phyloP scores from a whole-genome alignment of 2,329 filamentous ascomycete genomes.

The Karstenula rhodostoma region DNA sequence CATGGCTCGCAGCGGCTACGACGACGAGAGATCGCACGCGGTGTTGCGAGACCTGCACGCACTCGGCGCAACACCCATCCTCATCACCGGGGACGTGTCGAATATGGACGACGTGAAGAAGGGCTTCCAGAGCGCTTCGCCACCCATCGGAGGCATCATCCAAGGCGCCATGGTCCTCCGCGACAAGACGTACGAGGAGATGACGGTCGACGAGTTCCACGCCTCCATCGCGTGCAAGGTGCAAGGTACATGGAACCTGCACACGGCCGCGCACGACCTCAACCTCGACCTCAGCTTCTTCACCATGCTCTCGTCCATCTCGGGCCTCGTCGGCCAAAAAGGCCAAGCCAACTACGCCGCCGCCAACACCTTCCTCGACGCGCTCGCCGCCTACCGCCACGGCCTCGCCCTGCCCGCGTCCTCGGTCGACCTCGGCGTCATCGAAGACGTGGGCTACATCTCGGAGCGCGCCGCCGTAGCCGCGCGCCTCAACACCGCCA shows the following conservation, averaged over 20 bases:
- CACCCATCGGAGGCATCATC: conserved; percentile 33
- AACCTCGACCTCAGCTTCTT: conserved; percentile 23
- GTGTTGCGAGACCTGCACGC: not conserved
- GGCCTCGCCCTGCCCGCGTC: not conserved
- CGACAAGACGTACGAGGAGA: not conserved
- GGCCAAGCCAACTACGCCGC: not conserved
- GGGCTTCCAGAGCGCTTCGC: not conserved
- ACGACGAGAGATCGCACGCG: not conserved
- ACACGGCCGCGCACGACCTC: conserved; percentile 2
- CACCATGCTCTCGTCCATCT: not conserved
- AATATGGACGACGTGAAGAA: not conserved
- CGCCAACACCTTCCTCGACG: conserved; percentile 26
- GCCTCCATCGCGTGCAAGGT: conserved; percentile 20
- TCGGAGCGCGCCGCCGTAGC: not conserved
- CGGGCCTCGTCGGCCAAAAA: not conserved
- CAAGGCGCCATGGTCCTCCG: conserved; percentile 42
- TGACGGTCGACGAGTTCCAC: conserved; percentile 15
- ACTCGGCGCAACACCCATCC: not conserved
- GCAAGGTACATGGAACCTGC: conserved; percentile 23
- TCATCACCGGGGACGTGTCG: not conserved
- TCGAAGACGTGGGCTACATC: conserved; percentile 1
- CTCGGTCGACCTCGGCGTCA: conserved; percentile 17
- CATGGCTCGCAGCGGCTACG: not conserved
- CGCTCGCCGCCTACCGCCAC: conserved; percentile 25
- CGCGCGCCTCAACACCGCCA: not conserved